Evolutionary conservation across 140 eudicot genomes (phyloP).

Genomic region (Oenanthe javanica): DNA sequence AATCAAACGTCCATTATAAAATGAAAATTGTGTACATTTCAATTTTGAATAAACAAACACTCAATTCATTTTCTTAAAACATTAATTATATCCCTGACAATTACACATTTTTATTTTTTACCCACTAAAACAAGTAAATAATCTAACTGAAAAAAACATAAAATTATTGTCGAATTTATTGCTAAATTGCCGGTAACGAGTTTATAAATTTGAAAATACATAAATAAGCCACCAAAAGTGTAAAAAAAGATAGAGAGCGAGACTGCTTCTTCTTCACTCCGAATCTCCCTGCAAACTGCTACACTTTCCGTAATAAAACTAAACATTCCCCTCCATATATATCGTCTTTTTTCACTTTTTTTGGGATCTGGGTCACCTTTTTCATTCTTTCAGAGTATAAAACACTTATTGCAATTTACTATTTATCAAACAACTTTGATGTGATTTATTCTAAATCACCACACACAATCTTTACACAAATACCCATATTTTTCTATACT

Average conservation of each 20-base stretch:
- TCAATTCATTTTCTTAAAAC: too few relatives aligned
- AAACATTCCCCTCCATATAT: not conserved
- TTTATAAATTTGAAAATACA: too few relatives aligned
- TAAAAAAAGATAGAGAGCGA: not conserved
- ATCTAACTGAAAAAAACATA: too few relatives aligned
- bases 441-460: not conserved
- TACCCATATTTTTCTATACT: not conserved
- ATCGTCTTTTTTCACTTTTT: not conserved
- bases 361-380: conserved; percentile 21
- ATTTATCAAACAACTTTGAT: not conserved
- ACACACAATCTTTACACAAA: not conserved
- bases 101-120: too few relatives aligned
- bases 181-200: too few relatives aligned
- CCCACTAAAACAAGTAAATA: too few relatives aligned
- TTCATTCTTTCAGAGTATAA: not conserved
- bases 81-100: too few relatives aligned
- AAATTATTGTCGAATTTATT: too few relatives aligned
- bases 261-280: conserved; percentile 14
- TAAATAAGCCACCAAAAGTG: not conserved
- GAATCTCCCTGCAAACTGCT: conserved; percentile 6
- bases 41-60: too few relatives aligned
- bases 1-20: too few relatives aligned
- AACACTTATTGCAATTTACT: not conserved
- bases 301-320: not conserved
- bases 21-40: too few relatives aligned